These are phyloP conservation scores for Cryptomeria japonica DNA, from an alignment of 75 land plant genomes.

Conservation along the genomic window DNA sequence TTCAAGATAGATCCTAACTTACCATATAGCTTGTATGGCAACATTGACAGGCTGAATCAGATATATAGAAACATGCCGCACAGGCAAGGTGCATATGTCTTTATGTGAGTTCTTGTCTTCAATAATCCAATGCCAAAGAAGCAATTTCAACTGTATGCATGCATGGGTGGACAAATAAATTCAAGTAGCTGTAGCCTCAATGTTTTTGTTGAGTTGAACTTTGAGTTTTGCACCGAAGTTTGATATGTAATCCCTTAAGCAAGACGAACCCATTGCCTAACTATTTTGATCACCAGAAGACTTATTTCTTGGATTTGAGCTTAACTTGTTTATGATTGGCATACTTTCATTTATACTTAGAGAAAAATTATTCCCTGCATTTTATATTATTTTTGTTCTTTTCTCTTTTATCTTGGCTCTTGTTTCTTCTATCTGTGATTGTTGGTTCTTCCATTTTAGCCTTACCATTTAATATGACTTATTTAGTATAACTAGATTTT, in stretches of 20 bases:
- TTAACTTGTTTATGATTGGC: not conserved
- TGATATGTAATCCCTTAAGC: not conserved
- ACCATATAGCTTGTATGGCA: not conserved
- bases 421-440: not conserved
- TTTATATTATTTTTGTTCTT: not conserved
- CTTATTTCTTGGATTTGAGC: not conserved
- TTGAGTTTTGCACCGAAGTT: not conserved
- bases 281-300: not conserved
- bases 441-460: not conserved
- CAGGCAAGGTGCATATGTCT: not conserved
- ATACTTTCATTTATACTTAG: not conserved
- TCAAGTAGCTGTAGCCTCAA: not conserved
- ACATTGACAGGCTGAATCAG: not conserved
- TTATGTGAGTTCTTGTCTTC: not conserved
- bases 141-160: not conserved
- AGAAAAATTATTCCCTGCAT: not conserved
- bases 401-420: not conserved
- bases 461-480: not conserved
- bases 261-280: not conserved
- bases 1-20: not conserved
- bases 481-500: not conserved
- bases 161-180: not conserved
- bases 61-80: not conserved
- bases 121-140: not conserved
- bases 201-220: not conserved